Evolutionary conservation across 176 grass and related monocot species (phyloP), one percentile per base, ranked within the genome.

Genomic region (Aegilops umbellulata): DNA sequence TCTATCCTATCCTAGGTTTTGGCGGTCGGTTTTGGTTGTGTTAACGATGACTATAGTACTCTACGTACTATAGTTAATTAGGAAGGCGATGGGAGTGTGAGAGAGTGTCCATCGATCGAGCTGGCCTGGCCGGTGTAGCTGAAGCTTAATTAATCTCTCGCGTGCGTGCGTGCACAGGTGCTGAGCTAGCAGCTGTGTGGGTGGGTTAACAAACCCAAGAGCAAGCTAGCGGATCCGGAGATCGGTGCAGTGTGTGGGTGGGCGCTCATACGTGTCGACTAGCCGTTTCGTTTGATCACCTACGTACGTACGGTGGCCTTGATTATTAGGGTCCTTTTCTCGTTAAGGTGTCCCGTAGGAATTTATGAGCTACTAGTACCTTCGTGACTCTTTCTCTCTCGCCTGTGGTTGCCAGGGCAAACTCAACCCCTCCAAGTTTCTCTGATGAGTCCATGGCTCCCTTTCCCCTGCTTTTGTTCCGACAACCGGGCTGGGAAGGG

Each of bases 271-370:
- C 49, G 49, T 53, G 49, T 53, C 16, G 49, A 19, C 6, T 19
- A 53, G 6, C 7, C 16, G 6, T 19, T 47, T 74, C 22, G 70
- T 74, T 36, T 39, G 44, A 53, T 83, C 49, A 35, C 5, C 17
- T 35, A 67, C 2, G 41, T 51, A 51, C 65, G 47, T 83, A 7
- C 31, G 32, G 19, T 72, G 67, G 65, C 19, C 29, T 69, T 72
- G 49, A 58, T 71, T 7, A 57, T 58, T 72, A 82, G 47, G 65
- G 66, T 10, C 13, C 47, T 57, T 57, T 61, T 61, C 25, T 14
- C 34, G 81, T 82, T 55, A 87, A 69, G 25, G 80, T 80, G 12
- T 35, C 19, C 77, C 68, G 76, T 69, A 15, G 12, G 44, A 41
- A 4, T 67, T 82, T 65, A 65, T 53, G 49, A 7, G 49, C 16